Evolutionary conservation across 2,329 filamentous ascomycete genomes (phyloP), one percentile per base, ranked within the genome.

Genomic region (Fusarium sp.): DNA sequence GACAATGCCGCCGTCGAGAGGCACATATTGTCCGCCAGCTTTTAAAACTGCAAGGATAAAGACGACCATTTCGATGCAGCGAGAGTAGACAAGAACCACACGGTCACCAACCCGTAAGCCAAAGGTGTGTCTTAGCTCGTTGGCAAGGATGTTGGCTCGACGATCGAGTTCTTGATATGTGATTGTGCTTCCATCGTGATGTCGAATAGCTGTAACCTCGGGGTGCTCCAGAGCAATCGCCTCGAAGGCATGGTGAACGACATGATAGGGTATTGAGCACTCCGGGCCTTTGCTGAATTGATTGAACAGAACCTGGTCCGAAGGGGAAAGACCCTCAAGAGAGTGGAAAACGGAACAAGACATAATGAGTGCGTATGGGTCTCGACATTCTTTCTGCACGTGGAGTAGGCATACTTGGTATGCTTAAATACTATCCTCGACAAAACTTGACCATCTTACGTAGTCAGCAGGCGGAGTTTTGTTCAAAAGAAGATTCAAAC

Each of bases 11-110:
- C 61, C 61, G 45, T 64, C 61, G 23, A 64, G 27, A 27, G 61
- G 61, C 11, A 64, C 53, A 31, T 64, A 64, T 4, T 64, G 61
- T 13, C 61, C 61, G 3, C 61, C 61, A 4, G 61, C 61, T 4
- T 64, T 64, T 13, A 64, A 56, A 2, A 64, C 61, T 2, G 61
- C 61, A 17, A 64, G 45, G 41, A 64, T 64, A 15, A 64, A 64
- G 4, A 62, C 47, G 11, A 64, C 56, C 61, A 64, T 64, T 38
- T 64, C 61, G 1, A 64, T 64, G 8, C 61, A 62, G 7, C 61
- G 61, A 0, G 61, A 64, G 39, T 65, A 64, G 3, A 64, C 61
- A n/a, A 65, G 33, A n/a, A 64, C 61, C 1, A 64, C 60, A 15
- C 61, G 61, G n/a, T 65, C 61, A 1, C 61, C 61, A 10, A 64